Evolutionary conservation across 139 green algal genomes (phyloP).

Genomic region (Coelastrella sp.): DNA sequence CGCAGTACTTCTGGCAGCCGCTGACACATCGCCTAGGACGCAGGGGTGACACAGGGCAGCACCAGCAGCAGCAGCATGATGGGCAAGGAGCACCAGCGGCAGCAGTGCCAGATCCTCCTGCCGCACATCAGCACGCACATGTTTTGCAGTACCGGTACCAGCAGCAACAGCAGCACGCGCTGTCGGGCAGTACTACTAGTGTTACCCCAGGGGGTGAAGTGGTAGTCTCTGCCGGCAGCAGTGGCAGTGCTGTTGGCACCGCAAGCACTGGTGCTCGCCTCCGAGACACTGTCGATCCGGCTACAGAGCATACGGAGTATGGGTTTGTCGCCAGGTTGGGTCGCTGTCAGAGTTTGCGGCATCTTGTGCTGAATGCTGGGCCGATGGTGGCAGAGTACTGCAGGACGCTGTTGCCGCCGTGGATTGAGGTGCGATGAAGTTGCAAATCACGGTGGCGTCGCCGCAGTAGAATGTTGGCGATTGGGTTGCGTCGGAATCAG

Average conservation of each 20-base stretch:
- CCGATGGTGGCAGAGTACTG: constrained; percentile 17
- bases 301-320: constrained; percentile 2
- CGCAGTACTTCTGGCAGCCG: no score
- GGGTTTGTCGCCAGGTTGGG: constrained; percentile 6
- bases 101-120: not conserved
- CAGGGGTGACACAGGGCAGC: no score
- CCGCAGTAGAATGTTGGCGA: no score
- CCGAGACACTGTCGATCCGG: no score
- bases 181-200: not conserved
- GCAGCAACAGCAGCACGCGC: not conserved
- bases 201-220: not conserved
- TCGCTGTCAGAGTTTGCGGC: constrained; percentile 24
- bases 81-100: no score
- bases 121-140: not conserved
- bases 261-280: no score
- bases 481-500: no score
- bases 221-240: not conserved
- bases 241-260: not conserved
- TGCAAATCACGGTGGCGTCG: no score
- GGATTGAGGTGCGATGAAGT: constrained; percentile 28
- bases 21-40: no score
- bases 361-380: constrained; percentile 1
- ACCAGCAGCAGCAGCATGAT: no score
- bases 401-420: constrained; percentile 14
- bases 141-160: not conserved